These are phyloP conservation scores for Serpula lacrymans DNA, from an alignment of 768 basidiomycete species.

Conservation along the genomic window DNA sequence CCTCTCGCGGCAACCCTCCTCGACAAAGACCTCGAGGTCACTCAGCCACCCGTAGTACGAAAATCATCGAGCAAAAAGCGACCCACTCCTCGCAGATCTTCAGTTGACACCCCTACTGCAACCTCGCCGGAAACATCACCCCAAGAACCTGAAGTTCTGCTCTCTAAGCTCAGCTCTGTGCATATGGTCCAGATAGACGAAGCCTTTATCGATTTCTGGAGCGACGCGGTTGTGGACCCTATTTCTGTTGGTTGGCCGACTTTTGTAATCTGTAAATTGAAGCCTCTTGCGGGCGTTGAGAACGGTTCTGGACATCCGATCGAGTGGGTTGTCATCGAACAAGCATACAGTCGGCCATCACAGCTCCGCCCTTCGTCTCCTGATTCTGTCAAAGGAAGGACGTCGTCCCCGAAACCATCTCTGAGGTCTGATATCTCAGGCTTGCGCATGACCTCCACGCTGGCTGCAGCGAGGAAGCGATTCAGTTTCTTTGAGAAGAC, in stretches of 20 bases:
- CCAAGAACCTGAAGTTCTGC: conserved; percentile 15
- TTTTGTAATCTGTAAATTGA: conserved; percentile 71
- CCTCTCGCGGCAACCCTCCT: conserved; percentile 55
- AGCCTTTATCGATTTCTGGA: conserved; percentile 83
- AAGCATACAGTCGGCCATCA: conserved; percentile 40
- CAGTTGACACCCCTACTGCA: conserved; percentile 15
- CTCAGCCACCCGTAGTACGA: conserved; percentile 33
- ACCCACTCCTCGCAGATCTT: conserved; percentile 25
- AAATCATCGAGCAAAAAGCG: conserved; percentile 33
- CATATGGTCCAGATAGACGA: conserved; percentile 64
- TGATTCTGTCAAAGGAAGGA: conserved; percentile 25
- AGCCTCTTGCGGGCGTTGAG: conserved; percentile 24
- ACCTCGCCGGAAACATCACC: conserved; percentile 17
- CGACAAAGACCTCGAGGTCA: conserved; percentile 58
- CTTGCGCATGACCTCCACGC: conserved; percentile 42
- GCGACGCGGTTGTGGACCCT: conserved; percentile 68
- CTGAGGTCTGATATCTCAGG: conserved; percentile 40
- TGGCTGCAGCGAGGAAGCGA: conserved; percentile 53
- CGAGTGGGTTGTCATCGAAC: conserved; percentile 70
- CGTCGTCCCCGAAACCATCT: conserved; percentile 42
- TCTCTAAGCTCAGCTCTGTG: conserved; percentile 37
- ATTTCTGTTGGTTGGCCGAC: conserved; percentile 62
- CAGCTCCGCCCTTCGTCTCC: conserved; percentile 21
- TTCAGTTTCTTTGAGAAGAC: conserved; percentile 56
- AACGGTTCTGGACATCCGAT: conserved; percentile 37